phyloP scores from a whole-genome alignment of 139 green algal species.

The Astrephomene gubernaculifera region DNA sequence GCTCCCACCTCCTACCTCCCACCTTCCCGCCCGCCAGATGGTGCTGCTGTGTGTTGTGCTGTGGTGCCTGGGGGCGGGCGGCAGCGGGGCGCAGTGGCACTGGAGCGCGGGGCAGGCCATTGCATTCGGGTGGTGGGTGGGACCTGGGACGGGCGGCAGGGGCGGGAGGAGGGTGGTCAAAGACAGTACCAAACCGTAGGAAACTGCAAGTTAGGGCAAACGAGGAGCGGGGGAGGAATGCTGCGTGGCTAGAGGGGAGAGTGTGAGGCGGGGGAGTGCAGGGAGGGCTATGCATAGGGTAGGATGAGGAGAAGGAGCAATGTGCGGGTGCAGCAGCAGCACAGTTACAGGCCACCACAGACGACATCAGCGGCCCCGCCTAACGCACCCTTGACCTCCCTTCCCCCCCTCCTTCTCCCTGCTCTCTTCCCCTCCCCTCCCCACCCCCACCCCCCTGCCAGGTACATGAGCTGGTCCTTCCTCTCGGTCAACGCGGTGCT shows the following conservation, averaged over 20 bases:
- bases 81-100: conserved; percentile 19
- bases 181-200: no score
- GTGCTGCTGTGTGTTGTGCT: conserved; percentile 33
- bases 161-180: no score
- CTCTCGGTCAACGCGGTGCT: conserved; percentile 46
- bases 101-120: conserved; percentile 26
- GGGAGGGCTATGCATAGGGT: no score
- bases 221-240: no score
- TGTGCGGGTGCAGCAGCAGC: no score
- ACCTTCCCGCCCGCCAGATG: no score
- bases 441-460: background rate
- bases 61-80: conserved; percentile 14
- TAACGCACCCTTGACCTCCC: background rate
- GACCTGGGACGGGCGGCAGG: background rate
- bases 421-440: background rate
- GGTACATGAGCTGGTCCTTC: conserved; percentile 45
- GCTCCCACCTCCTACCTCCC: background rate
- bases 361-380: no score
- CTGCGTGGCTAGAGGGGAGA: no score
- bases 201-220: no score
- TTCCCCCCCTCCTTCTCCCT: background rate
- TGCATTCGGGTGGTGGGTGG: conserved; percentile 28
- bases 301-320: no score
- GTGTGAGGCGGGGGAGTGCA: no score
- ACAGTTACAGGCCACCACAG: no score